Evolutionary conservation across 2,329 filamentous ascomycete genomes (phyloP).

Genomic region (Apiospora phragmitis): DNA sequence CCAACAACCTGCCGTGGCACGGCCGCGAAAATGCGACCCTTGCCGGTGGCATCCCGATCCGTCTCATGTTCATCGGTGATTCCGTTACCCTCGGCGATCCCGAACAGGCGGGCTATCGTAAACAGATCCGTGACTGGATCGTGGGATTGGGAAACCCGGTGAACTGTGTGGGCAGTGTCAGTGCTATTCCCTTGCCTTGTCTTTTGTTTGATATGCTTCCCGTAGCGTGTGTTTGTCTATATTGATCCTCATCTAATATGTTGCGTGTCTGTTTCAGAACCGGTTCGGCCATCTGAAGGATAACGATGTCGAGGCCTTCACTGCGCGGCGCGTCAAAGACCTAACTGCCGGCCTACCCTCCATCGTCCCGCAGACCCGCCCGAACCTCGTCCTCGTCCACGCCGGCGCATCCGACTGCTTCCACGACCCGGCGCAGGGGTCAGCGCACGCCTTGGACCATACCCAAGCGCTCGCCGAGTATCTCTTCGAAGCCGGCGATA

Average conservation of each 20-base stretch:
- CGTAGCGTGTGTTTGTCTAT: neutral
- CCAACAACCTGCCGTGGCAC: neutral
- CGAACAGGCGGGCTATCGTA: constrained; percentile 20
- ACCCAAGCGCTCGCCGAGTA: constrained; percentile 28
- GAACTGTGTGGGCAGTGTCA: constrained; percentile 22
- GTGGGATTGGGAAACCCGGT: constrained; percentile 21
- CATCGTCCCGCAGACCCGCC: constrained; percentile 26
- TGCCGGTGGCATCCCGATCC: constrained; percentile 20
- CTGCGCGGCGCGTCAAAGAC: constrained; percentile 27
- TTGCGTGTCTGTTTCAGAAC: constrained; percentile 11
- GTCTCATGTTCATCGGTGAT: constrained; percentile 24
- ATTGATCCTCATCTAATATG: neutral
- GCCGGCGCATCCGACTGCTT: constrained; percentile 32
- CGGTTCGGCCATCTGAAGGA: constrained; percentile 28
- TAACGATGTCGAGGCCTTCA: constrained; percentile 30
- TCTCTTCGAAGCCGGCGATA: constrained; percentile 22
- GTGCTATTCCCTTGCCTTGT: neutral
- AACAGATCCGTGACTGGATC: constrained; percentile 22
- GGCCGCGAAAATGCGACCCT: constrained; percentile 3
- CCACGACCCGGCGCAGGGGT: constrained; percentile 25
- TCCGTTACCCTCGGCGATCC: constrained; percentile 22
- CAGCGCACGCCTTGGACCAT: constrained; percentile 23
- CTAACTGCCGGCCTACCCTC: constrained; percentile 24
- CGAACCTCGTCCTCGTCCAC: constrained; percentile 30
- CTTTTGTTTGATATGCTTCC: neutral